Conservation (phyloP, 208 protist species). For the Leishmania amazonensis region DNA sequence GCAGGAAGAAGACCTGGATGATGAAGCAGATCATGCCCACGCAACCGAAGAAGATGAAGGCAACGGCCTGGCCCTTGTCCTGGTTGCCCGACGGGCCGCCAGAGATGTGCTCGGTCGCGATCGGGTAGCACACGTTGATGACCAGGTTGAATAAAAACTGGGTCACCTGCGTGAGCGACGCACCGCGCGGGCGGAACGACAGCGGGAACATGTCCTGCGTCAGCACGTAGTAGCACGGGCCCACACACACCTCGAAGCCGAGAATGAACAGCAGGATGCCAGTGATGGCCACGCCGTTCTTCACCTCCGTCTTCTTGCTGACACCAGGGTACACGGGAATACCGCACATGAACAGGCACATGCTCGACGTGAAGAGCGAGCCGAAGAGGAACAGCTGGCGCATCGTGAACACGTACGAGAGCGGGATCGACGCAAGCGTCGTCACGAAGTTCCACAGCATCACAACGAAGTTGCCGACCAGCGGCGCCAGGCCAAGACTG, state of each 20-base stretch:
- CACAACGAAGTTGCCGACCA: constrained; percentile 81
- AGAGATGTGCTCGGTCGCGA: constrained; percentile 75
- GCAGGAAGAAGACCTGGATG: constrained; percentile 75
- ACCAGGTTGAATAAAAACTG: constrained; percentile 90
- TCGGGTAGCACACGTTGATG: constrained; percentile 89
- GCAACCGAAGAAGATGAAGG: constrained; percentile 87
- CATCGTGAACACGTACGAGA: constrained; percentile 70
- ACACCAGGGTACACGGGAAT: constrained; percentile 83
- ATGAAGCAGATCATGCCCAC: constrained; percentile 73
- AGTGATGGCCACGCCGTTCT: constrained; percentile 73
- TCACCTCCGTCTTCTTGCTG: constrained; percentile 31
- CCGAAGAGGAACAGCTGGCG: constrained; percentile 70
- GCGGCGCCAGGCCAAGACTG: constrained; percentile 58
- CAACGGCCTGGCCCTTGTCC: constrained; percentile 87
- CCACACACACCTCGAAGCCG: constrained; percentile 75
- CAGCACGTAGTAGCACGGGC: constrained; percentile 83
- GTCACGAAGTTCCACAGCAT: constrained; percentile 91
- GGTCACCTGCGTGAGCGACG: constrained; percentile 62
- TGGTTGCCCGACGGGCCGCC: constrained; percentile 79
- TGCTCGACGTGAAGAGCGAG: constrained; percentile 57
- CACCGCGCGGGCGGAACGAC: constrained; percentile 73
- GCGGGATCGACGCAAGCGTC: constrained; percentile 70
- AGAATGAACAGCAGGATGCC: constrained; percentile 85
- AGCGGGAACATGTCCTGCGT: constrained; percentile 83
- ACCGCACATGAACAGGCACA: constrained; percentile 82